phyloP scores from a whole-genome alignment of 208 protist species.

The Polymyxa betae region DNA sequence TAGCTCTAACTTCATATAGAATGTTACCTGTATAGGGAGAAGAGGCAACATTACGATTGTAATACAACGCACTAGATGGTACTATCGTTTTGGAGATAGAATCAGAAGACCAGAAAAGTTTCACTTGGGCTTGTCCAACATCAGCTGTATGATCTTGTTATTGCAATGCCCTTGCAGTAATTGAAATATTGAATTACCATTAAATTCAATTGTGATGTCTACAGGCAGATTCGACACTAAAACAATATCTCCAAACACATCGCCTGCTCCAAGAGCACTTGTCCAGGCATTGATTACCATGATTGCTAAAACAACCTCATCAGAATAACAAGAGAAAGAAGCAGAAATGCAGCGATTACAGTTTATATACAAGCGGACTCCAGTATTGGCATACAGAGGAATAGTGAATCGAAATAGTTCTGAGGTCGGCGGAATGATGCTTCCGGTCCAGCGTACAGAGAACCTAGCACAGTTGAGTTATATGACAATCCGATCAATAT shows the following conservation, averaged over 20 bases:
- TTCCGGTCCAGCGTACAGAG: conserved; percentile 59
- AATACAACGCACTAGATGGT: conserved; percentile 34
- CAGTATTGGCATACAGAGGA: conserved; percentile 55
- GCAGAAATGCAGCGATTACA: background rate
- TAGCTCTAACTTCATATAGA: background rate
- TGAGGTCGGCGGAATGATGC: conserved; percentile 53
- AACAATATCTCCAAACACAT: conserved; percentile 16
- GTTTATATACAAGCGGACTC: conserved; percentile 58
- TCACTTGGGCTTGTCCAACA: conserved; percentile 6
- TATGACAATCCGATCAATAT: background rate
- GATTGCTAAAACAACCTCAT: background rate
- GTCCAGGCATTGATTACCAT: conserved; percentile 58
- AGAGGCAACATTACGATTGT: background rate
- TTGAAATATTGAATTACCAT: background rate
- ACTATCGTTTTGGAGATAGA: background rate
- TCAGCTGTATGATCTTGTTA: no score
- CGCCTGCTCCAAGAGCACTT: background rate
- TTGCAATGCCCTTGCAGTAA: no score
- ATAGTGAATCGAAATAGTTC: conserved; percentile 62
- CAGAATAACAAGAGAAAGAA: background rate
- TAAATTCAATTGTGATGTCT: conserved; percentile 25
- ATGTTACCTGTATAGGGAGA: conserved; percentile 36
- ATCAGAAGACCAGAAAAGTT: conserved; percentile 6
- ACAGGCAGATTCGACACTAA: background rate
- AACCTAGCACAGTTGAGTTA: conserved; percentile 8